A percentile compares a stretch with the other conserved stretches of the same genome.
Evolutionary conservation across 495 filamentous ascomycete genomes (phyloP).

Genomic region (Aspergillus asperescens): DNA sequence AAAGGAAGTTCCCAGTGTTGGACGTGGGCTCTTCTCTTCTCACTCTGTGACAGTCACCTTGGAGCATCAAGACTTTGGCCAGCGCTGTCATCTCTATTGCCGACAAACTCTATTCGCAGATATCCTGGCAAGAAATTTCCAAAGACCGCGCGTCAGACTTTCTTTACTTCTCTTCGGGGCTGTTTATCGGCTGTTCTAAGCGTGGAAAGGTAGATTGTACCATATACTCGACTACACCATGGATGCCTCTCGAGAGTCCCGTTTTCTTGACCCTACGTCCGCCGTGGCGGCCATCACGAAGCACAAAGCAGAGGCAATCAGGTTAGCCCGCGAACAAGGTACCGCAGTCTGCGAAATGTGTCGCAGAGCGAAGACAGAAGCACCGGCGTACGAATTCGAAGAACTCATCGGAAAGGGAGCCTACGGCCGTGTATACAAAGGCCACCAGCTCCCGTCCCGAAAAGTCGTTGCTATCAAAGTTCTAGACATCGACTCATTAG

Average conservation of each 20-base stretch:
- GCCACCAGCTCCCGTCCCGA: constrained; percentile 50
- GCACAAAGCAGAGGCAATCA: constrained; percentile 46
- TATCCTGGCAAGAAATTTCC: background rate
- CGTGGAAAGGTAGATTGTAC: background rate
- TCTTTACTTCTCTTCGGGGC: background rate
- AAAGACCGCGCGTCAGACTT: background rate
- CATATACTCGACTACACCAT: constrained; percentile 6
- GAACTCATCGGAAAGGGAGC: constrained; percentile 95
- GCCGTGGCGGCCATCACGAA: constrained; percentile 45
- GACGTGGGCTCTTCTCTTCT: background rate
- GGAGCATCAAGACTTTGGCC: background rate
- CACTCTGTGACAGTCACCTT: background rate
- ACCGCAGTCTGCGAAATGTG: constrained; percentile 46
- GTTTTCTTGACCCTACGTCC: constrained; percentile 41
- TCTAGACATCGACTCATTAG: constrained; percentile 85
- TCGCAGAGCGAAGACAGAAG: constrained; percentile 40
- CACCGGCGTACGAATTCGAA: constrained; percentile 67
- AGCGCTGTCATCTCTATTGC: background rate
- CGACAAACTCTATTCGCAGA: background rate
- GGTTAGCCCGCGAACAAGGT: constrained; percentile 46
- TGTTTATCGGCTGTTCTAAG: background rate
- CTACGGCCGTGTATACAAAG: constrained; percentile 92
- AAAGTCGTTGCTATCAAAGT: constrained; percentile 87
- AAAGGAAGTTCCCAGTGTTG: background rate
- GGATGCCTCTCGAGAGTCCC: constrained; percentile 26